Base-by-base conservation (phyloP, 1,284 basidiomycete genomes). In the Baeospora myosura region DNA sequence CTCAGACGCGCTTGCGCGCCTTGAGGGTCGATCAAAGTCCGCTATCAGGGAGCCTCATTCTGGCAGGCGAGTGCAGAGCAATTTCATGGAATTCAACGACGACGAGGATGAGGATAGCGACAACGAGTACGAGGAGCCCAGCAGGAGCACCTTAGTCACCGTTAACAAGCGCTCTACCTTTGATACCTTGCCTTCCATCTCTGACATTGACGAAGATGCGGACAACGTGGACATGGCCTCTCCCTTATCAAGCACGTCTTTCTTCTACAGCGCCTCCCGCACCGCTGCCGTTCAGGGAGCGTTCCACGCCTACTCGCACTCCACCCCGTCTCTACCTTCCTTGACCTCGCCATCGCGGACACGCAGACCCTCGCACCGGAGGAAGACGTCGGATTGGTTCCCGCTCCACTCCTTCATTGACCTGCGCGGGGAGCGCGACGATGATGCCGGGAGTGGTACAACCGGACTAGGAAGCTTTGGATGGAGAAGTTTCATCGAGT, bases 31-130 rank as follows among this genome's bases (percentile, higher is more conserved):
- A 14, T 53, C 49, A 40, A 0, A 41, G 50, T 10, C 28, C 5
- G 37, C 46, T 21, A 38, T 47, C 29, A 49, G 47, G 17, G 18
- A 44, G 24, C 39, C 32, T 17, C n/a, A n/a, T n/a, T n/a, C n/a
- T n/a, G n/a, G n/a, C n/a, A n/a, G n/a, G n/a, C 32, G 21, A 46
- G 57, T 38, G 48, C 56, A 45, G 6, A 54, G 56, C 6, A 69
- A 70, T 52, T 73, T 73, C 49, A 72, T 74, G 68, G 67, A 59
- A 52, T 63, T 71, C 58, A 67, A 61, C 40, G 71, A 72, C 28
- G 69, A 71, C 18, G 32, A 33, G 8, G 38, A 40, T 2, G 38
- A 30, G 14, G 26, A 40, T 3, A 26, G 26, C 14, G 24, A 25
- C 5, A 20, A 40, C 16, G 38, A 30, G 3, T 40, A 17, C 14